Percentiles rank a stretch among this genome's conserved stretches.
Conservation (phyloP, 768 basidiomycete species). For the Termitomyces sp. region DNA sequence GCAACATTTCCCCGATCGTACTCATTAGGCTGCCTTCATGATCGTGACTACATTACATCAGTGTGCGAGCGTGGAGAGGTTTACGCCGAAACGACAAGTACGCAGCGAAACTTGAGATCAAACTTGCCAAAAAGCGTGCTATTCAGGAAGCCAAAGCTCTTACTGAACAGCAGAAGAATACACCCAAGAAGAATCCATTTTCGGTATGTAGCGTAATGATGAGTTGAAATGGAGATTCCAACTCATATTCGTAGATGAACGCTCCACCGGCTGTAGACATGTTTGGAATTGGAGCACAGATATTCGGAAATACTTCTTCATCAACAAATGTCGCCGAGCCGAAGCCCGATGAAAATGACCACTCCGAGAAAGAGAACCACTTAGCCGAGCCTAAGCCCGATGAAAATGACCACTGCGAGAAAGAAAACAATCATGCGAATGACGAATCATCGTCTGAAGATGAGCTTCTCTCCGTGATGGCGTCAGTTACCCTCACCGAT, state of each 20-base stretch:
- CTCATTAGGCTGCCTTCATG: slow-evolving; percentile 11
- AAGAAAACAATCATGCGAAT: background rate
- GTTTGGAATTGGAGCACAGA: slow-evolving; percentile 60
- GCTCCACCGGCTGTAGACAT: slow-evolving; percentile 22
- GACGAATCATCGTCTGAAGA: slow-evolving; percentile 35
- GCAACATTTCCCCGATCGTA: slow-evolving; percentile 5
- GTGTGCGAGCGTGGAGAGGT: slow-evolving; percentile 79
- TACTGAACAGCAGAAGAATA: slow-evolving; percentile 24
- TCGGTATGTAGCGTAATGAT: slow-evolving; percentile 37
- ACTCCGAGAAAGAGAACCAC: background rate
- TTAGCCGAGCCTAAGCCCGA: slow-evolving; percentile 11
- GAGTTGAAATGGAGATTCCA: background rate
- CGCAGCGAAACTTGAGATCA: slow-evolving; percentile 65
- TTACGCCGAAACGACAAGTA: slow-evolving; percentile 69
- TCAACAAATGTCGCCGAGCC: slow-evolving; percentile 4
- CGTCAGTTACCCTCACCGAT: slow-evolving; percentile 46
- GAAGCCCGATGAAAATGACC: slow-evolving; percentile 19
- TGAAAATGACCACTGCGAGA: slow-evolving; percentile 16
- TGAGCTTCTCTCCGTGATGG: slow-evolving; percentile 53
- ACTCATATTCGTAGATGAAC: slow-evolving; percentile 17
- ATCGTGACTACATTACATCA: slow-evolving; percentile 22
- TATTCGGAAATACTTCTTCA: slow-evolving; percentile 45
- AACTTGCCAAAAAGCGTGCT: slow-evolving; percentile 35
- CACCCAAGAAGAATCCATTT: slow-evolving; percentile 59
- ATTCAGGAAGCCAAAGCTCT: slow-evolving; percentile 30